Percentiles rank a stretch among this genome's conserved stretches.
phyloP scores from a whole-genome alignment of 164 flowering plant genomes.

The Liriodendron chinense region DNA sequence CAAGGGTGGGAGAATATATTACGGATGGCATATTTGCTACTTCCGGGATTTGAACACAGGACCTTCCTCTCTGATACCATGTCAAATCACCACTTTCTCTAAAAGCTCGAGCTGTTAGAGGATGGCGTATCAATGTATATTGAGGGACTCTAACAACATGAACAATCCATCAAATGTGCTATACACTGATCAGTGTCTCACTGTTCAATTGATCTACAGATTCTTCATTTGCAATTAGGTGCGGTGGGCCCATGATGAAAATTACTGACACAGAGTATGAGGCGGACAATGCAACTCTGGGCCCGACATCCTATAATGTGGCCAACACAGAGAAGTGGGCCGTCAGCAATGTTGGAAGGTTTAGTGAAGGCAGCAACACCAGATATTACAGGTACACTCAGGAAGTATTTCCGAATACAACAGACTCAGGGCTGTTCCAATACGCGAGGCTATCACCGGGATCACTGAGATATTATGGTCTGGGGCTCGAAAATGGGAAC shows the following conservation, averaged over 20 bases:
- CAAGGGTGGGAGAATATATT: too few species aligned
- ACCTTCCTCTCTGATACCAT: too few species aligned
- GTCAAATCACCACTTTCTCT: too few species aligned
- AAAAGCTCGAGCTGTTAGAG: too few species aligned
- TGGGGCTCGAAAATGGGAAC: constrained; percentile 80
- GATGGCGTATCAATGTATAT: too few species aligned
- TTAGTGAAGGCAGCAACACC: constrained; percentile 31
- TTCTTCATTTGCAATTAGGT: constrained; percentile 58
- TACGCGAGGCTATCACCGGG: constrained; percentile 66
- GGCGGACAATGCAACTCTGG: constrained; percentile 42
- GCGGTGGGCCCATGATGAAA: constrained; percentile 61
- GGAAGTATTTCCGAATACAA: constrained; percentile 43
- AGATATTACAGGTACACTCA: constrained; percentile 24
- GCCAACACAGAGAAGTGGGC: constrained; percentile 54
- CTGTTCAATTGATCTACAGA: constrained; percentile 38
- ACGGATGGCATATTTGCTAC: too few species aligned
- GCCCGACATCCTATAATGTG: constrained; percentile 64
- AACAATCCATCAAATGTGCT: background rate
- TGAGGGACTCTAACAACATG: too few species aligned
- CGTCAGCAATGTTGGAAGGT: constrained; percentile 68
- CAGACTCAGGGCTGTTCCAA: constrained; percentile 64
- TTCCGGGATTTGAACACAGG: too few species aligned
- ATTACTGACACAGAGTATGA: constrained; percentile 39
- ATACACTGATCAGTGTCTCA: background rate
- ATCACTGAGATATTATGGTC: constrained; percentile 73